Conservation (phyloP, 2,329 filamentous ascomycete species). For the Fusarium sp. region DNA sequence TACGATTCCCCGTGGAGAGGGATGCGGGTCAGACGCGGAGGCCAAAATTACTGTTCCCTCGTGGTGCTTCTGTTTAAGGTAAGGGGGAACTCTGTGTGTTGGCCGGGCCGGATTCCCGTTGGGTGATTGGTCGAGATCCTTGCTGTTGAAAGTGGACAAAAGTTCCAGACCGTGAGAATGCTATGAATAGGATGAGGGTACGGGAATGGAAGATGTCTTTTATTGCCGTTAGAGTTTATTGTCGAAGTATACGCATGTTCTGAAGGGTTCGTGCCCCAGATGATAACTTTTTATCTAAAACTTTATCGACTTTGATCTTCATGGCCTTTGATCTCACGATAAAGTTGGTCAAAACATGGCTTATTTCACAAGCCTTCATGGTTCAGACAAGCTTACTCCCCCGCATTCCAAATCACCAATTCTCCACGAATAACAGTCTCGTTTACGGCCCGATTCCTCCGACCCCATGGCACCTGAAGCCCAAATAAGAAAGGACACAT, state of each 20-base stretch:
- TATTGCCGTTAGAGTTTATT: neutral
- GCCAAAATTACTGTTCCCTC: constrained; percentile 3
- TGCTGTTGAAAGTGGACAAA: constrained; percentile 5
- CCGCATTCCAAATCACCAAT: constrained; percentile 28
- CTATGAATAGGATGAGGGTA: neutral
- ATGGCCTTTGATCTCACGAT: neutral
- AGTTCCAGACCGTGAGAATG: neutral
- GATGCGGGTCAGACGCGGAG: constrained; percentile 12
- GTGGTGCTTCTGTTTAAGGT: neutral
- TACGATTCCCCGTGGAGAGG: neutral
- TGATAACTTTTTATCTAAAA: neutral
- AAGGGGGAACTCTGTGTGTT: neutral
- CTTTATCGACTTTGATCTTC: neutral
- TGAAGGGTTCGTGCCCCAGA: neutral
- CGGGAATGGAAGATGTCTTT: too few relatives aligned
- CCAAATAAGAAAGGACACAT: constrained; percentile 16
- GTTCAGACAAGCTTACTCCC: constrained; percentile 26
- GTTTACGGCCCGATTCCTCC: constrained; percentile 33
- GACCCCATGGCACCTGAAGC: neutral
- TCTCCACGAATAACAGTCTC: constrained; percentile 34
- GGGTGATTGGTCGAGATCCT: constrained; percentile 19
- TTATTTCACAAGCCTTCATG: neutral
- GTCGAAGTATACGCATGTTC: neutral
- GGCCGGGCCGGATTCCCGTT: constrained; percentile 32
- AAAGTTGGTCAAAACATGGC: neutral